Evolutionary conservation across 164 flowering plant genomes (phyloP).

Genomic region (Annona cherimola): DNA sequence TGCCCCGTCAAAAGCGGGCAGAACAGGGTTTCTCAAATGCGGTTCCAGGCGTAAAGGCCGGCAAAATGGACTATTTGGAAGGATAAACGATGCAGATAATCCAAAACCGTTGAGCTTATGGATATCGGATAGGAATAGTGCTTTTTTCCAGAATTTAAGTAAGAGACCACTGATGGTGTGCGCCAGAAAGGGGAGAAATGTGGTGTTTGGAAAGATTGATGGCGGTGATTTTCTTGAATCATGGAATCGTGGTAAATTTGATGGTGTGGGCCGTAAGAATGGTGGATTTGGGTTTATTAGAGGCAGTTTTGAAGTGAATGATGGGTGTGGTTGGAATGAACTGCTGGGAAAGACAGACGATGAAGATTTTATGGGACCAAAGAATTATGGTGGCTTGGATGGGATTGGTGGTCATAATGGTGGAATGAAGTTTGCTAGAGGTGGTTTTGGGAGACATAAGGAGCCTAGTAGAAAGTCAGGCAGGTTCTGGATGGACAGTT

Average conservation of each 20-base stretch:
- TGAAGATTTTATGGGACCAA: not conserved
- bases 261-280: not conserved
- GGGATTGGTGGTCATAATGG: not conserved
- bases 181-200: not conserved
- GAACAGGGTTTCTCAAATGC: not conserved
- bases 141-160: not conserved
- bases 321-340: not conserved
- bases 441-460: not conserved
- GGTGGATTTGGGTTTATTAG: not conserved
- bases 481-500: not conserved
- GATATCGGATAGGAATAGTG: not conserved
- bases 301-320: not conserved
- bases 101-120: not conserved
- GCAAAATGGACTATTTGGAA: not conserved
- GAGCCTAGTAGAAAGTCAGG: not conserved
- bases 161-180: not conserved
- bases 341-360: constrained; percentile 1
- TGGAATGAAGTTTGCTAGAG: not conserved
- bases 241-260: not conserved
- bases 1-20: not conserved
- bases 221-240: not conserved
- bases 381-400: not conserved
- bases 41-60: not conserved
- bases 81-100: not conserved
- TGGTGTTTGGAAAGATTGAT: not conserved